Conservation (phyloP, 2,329 filamentous ascomycete species). For the Colletotrichum godetiae region DNA sequence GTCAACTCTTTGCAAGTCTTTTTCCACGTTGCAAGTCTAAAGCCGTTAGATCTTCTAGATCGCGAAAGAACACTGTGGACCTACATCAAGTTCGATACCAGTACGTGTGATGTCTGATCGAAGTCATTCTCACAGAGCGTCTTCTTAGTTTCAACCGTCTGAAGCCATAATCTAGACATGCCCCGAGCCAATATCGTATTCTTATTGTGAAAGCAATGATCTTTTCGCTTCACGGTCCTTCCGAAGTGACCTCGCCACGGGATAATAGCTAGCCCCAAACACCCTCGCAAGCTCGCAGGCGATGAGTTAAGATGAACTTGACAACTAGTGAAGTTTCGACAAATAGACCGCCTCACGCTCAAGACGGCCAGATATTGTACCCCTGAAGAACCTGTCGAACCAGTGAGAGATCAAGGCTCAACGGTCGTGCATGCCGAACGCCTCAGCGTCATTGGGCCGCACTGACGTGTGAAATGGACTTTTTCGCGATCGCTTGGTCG, state of each 20-base stretch:
- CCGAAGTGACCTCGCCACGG: not conserved
- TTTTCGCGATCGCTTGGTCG: not conserved
- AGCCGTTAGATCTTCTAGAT: not conserved
- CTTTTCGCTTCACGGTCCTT: not conserved
- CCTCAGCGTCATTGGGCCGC: not conserved
- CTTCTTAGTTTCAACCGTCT: not conserved
- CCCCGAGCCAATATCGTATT: too few relatives aligned
- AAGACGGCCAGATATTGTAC: not conserved
- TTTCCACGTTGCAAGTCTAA: not conserved
- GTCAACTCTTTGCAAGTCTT: not conserved
- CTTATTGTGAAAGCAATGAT: too few relatives aligned
- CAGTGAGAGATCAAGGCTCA: not conserved
- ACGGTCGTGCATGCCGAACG: conserved; percentile 9
- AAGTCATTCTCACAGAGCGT: too few relatives aligned
- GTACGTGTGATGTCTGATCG: not conserved
- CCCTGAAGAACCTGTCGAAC: not conserved
- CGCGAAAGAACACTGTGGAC: not conserved
- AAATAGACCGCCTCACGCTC: not conserved
- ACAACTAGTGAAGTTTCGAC: not conserved
- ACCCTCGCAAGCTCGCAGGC: not conserved
- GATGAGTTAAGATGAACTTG: not conserved
- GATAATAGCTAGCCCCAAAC: not conserved
- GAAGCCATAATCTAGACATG: not conserved
- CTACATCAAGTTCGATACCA: not conserved
- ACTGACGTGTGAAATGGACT: not conserved